Evolutionary conservation across 345 rosid genomes (phyloP).

Genomic region (Salix udensis): DNA sequence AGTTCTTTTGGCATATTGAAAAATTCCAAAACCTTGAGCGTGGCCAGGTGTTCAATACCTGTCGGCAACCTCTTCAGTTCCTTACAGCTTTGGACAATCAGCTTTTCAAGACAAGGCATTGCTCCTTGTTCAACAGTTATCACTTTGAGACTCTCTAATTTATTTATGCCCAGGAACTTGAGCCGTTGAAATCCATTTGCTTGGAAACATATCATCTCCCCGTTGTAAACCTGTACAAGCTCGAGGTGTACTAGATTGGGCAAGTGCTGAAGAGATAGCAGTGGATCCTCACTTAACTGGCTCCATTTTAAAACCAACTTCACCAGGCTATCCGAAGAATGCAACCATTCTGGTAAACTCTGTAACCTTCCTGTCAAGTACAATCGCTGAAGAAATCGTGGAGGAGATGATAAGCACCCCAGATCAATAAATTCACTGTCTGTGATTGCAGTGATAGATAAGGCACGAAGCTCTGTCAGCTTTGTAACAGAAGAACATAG

Average conservation of each 20-base stretch:
- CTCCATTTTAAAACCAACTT: neutral
- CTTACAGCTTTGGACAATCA: conserved; percentile 11
- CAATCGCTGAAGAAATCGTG: neutral
- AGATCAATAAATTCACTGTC: conserved; percentile 33
- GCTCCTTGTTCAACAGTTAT: neutral
- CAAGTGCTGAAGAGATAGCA: neutral
- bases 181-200: neutral
- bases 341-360: conserved; percentile 8
- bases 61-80: neutral
- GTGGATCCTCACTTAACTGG: neutral
- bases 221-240: neutral
- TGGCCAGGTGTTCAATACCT: conserved; percentile 9
- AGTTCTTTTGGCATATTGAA: conserved; percentile 13
- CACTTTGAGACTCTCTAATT: neutral
- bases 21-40: conserved; percentile 5
- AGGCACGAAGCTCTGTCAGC: conserved; percentile 12
- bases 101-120: conserved; percentile 9
- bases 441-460: conserved; percentile 22
- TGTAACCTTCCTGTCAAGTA: neutral
- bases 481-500: conserved; percentile 4
- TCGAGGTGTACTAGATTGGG: conserved; percentile 3
- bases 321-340: neutral
- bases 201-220: neutral
- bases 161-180: conserved; percentile 1
- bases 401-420: conserved; percentile 23